Evolutionary conservation across 164 flowering plant genomes (phyloP), one percentile per base, ranked within the genome.

Genomic region (Aristolochia californica): DNA sequence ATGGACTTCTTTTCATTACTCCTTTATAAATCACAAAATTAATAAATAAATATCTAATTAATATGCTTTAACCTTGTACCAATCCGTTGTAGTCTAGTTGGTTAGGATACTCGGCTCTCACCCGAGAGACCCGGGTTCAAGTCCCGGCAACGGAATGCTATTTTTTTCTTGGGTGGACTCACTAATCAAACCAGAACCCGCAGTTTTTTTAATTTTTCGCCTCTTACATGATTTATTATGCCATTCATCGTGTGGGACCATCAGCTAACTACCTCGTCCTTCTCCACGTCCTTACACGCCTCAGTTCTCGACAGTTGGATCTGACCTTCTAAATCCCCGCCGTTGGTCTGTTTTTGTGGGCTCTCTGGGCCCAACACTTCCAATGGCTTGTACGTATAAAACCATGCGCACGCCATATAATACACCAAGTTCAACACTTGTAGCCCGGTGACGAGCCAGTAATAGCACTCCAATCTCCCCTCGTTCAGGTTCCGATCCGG

Each of bases 111-210:
- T 87, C 87, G 89, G 91, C 91, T 83, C 91, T 87, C 89, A 83
- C 89, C 89, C 83, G 84, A 80, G 77, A 81, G 91, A 85, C 87
- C 87, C 89, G 85, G 89, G 89, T 84, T 84, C 91, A 57, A 87
- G 83, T 87, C 95, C 91, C 95, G 88, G 91, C 95, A 82, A 86
- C 91, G 88, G 90, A 86, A 82, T 4, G n/a, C n/a, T n/a, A n/a
- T n/a, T n/a, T n/a, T n/a, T n/a, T n/a, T n/a, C n/a, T n/a, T n/a
- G n/a, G n/a, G n/a, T n/a, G n/a, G n/a, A n/a, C n/a, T n/a, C n/a
- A n/a, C n/a, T n/a, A n/a, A n/a, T n/a, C n/a, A n/a, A n/a, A n/a
- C n/a, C n/a, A n/a, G n/a, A n/a, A n/a, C n/a, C n/a, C n/a, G n/a
- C n/a, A n/a, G n/a, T n/a, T n/a, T n/a, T n/a, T n/a, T n/a, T n/a